These are phyloP conservation scores for Eragrostis curvula DNA, from an alignment of 176 grass and related monocot species.

Conservation along the genomic window DNA sequence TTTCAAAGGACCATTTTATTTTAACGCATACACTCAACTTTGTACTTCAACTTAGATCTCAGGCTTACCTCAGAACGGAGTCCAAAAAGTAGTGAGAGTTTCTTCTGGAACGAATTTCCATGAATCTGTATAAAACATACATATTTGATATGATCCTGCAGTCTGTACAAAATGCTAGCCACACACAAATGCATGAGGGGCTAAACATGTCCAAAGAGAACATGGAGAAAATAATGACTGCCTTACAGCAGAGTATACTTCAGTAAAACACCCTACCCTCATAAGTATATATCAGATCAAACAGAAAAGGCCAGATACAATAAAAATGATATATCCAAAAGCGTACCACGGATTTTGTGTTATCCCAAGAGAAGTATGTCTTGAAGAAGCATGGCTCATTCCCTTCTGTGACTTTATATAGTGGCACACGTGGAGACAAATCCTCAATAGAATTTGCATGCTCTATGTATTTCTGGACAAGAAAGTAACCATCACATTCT, in stretches of 20 bases:
- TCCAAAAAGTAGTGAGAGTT: constrained; percentile 85
- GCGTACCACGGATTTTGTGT: constrained; percentile 75
- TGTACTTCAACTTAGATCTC: constrained; percentile 19
- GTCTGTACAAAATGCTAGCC: background rate
- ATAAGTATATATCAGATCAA: constrained; percentile 7
- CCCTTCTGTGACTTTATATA: constrained; percentile 89
- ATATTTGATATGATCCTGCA: constrained; percentile 22
- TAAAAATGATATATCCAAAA: constrained; percentile 20
- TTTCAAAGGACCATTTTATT: background rate
- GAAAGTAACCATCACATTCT: background rate
- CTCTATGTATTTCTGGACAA: constrained; percentile 87
- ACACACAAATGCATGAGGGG: background rate
- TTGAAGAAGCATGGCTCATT: constrained; percentile 95
- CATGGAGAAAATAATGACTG: constrained; percentile 4
- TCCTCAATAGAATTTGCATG: constrained; percentile 82
- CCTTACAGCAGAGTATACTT: background rate
- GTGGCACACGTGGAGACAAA: constrained; percentile 70
- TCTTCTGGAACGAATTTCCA: constrained; percentile 98
- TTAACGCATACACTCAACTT: background rate
- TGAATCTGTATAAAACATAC: constrained; percentile 61
- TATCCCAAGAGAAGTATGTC: constrained; percentile 94
- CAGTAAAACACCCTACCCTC: background rate
- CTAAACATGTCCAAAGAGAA: background rate
- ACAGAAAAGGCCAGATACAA: constrained; percentile 34
- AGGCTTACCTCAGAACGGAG: constrained; percentile 75